A percentile compares a stretch with the other conserved stretches of the same genome.
phyloP scores from a whole-genome alignment of 1,284 basidiomycete species.

The Boletus sp. region DNA sequence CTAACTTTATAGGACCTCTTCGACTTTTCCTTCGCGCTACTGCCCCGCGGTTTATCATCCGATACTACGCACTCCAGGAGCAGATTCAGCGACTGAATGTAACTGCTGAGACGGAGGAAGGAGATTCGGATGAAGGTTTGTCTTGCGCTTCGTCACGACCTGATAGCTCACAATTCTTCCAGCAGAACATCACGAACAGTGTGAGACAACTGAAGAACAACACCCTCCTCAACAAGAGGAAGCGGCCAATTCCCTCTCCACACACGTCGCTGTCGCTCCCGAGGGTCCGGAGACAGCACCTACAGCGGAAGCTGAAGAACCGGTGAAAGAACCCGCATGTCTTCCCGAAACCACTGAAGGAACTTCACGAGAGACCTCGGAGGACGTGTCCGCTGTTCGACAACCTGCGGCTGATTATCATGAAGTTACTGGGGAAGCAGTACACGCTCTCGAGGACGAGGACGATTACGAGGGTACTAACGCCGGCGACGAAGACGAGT shows the following conservation, averaged over 20 bases:
- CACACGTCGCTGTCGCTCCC: not conserved
- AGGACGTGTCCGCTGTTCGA: slow-evolving; percentile 1
- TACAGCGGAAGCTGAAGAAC: slow-evolving; percentile 18
- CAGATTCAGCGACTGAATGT: slow-evolving; percentile 48
- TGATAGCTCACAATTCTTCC: slow-evolving; percentile 2
- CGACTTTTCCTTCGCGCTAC: slow-evolving; percentile 52
- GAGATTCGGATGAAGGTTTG: slow-evolving; percentile 22
- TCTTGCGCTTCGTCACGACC: not conserved
- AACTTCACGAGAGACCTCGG: slow-evolving; percentile 2
- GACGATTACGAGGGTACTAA: slow-evolving; percentile 22
- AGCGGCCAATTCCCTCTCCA: not conserved
- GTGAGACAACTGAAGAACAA: slow-evolving; percentile 11
- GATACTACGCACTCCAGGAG: slow-evolving; percentile 61
- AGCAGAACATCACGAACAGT: slow-evolving; percentile 17
- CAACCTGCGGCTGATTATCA: slow-evolving; percentile 16
- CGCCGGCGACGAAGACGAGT: slow-evolving; percentile 21
- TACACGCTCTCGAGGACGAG: slow-evolving; percentile 22
- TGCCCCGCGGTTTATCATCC: slow-evolving; percentile 60
- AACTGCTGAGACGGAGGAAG: slow-evolving; percentile 20
- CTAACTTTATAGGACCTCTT: slow-evolving; percentile 59
- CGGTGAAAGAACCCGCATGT: slow-evolving; percentile 10
- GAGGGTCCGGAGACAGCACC: slow-evolving; percentile 4
- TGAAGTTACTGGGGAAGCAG: slow-evolving; percentile 11
- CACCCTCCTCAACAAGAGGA: slow-evolving; percentile 7
- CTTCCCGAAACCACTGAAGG: slow-evolving; percentile 9